phyloP scores from a whole-genome alignment of 768 basidiomycete genomes.

The Rhodotorula babjevae region DNA sequence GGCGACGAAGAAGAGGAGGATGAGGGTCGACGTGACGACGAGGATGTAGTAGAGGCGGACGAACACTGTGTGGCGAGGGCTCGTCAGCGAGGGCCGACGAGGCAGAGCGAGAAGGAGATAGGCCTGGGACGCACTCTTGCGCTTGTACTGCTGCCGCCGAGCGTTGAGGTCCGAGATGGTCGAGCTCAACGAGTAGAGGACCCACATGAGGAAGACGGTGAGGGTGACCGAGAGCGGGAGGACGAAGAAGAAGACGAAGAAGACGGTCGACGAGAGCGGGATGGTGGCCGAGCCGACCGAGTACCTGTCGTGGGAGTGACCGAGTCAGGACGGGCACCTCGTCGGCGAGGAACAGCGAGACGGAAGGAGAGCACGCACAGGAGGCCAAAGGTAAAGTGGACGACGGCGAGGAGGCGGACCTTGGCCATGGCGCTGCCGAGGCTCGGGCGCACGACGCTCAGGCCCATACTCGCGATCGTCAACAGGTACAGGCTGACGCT shows the following conservation, averaged over 20 bases:
- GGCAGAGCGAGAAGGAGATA: neutral
- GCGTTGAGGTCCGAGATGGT: constrained; percentile 81
- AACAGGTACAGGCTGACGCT: constrained; percentile 83
- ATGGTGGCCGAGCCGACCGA: constrained; percentile 91
- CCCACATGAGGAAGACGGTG: constrained; percentile 95
- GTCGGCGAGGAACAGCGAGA: neutral
- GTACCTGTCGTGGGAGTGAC: constrained; percentile 61
- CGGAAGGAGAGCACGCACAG: constrained; percentile 50
- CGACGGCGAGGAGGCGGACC: constrained; percentile 71
- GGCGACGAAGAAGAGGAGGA: constrained; percentile 84
- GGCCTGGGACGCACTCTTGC: constrained; percentile 28
- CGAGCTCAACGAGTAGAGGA: constrained; percentile 56
- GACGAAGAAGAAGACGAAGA: constrained; percentile 74
- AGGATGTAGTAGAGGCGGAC: constrained; percentile 77
- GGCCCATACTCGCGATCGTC: constrained; percentile 81
- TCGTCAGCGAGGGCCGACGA: constrained; percentile 55
- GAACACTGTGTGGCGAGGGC: constrained; percentile 70
- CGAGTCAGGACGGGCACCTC: constrained; percentile 42
- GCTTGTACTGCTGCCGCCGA: constrained; percentile 56
- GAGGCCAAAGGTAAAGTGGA: constrained; percentile 86
- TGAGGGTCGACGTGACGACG: constrained; percentile 69
- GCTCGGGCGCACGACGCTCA: constrained; percentile 84
- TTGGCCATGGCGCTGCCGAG: constrained; percentile 77
- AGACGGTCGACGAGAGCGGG: constrained; percentile 82
- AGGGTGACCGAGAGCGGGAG: constrained; percentile 90